phyloP scores from a whole-genome alignment of 495 filamentous ascomycete genomes.

The Elasticomyces elasticus region DNA sequence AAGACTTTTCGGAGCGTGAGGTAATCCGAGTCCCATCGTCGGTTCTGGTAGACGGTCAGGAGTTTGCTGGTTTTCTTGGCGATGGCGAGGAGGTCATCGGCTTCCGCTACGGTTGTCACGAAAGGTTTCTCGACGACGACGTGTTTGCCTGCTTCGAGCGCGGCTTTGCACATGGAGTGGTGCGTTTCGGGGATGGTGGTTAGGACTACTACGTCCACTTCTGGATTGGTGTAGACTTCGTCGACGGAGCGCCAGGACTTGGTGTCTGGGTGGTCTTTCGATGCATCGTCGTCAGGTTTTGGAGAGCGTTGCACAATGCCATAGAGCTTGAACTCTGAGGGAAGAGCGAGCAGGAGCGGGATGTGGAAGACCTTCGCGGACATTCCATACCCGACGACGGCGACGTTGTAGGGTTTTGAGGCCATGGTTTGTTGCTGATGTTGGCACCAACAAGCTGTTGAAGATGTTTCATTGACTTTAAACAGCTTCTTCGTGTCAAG shows the following conservation, averaged over 20 bases:
- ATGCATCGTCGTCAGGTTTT: constrained; percentile 52
- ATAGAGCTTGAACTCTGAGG: constrained; percentile 54
- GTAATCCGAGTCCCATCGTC: constrained; percentile 79
- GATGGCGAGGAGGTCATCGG: constrained; percentile 55
- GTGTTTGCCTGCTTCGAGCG: constrained; percentile 68
- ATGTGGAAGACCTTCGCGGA: constrained; percentile 88
- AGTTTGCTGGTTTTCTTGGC: constrained; percentile 51
- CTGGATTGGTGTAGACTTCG: constrained; percentile 54
- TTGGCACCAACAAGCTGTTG: not conserved
- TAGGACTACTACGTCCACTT: constrained; percentile 62
- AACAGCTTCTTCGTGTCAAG: not conserved
- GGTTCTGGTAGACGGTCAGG: constrained; percentile 82
- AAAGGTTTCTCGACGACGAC: constrained; percentile 89
- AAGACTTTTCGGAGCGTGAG: constrained; percentile 59
- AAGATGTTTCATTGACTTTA: constrained; percentile 2
- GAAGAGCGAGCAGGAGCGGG: constrained; percentile 61
- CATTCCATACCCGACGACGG: constrained; percentile 59
- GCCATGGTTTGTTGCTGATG: constrained; percentile 18
- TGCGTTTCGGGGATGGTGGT: constrained; percentile 71
- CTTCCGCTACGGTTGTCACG: constrained; percentile 61
- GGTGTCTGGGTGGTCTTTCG: constrained; percentile 55
- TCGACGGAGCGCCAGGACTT: constrained; percentile 54
- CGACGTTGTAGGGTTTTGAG: constrained; percentile 46
- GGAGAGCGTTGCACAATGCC: constrained; percentile 71
- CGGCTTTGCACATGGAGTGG: constrained; percentile 52